Evolutionary conservation across 1,139 yeast species (phyloP).

Genomic region (Magnusiomyces tetraspermus): DNA sequence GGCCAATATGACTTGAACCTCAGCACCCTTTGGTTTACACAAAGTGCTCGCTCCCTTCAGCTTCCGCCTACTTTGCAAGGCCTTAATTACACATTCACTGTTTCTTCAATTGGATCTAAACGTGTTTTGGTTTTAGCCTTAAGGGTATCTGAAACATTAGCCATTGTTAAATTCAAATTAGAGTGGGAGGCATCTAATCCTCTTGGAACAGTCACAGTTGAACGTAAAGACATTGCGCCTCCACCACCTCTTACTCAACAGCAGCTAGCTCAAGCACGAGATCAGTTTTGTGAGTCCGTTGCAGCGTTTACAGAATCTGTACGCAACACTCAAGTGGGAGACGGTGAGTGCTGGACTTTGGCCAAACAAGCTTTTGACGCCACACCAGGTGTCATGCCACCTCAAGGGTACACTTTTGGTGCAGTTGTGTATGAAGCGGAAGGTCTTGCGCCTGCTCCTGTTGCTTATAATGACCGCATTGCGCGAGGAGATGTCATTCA

Average conservation of each 20-base stretch:
- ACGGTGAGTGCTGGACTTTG: slow-evolving; percentile 75
- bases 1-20: slow-evolving; percentile 22
- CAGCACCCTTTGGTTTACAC: slow-evolving; percentile 24
- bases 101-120: slow-evolving; percentile 14
- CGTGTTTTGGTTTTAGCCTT: slow-evolving; percentile 26
- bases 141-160: slow-evolving; percentile 42
- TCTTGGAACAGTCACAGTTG: slow-evolving; percentile 28
- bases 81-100: slow-evolving; percentile 18
- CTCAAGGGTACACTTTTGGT: slow-evolving; percentile 50
- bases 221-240: slow-evolving; percentile 39
- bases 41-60: slow-evolving; percentile 18
- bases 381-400: slow-evolving; percentile 53
- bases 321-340: slow-evolving; percentile 48
- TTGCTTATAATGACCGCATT: slow-evolving; percentile 26
- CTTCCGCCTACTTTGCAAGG: slow-evolving; percentile 25
- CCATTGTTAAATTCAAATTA: slow-evolving; percentile 40
- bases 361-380: slow-evolving; percentile 60
- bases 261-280: slow-evolving; percentile 30
- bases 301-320: slow-evolving; percentile 57
- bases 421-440: slow-evolving; percentile 40
- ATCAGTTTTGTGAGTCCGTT: slow-evolving; percentile 38
- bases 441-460: slow-evolving; percentile 24
- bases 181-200: slow-evolving; percentile 37
- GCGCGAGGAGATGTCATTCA: slow-evolving; percentile 42
- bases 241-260: slow-evolving; percentile 40